phyloP scores from a whole-genome alignment of 345 rosid species.

The Ceriops decandra region DNA sequence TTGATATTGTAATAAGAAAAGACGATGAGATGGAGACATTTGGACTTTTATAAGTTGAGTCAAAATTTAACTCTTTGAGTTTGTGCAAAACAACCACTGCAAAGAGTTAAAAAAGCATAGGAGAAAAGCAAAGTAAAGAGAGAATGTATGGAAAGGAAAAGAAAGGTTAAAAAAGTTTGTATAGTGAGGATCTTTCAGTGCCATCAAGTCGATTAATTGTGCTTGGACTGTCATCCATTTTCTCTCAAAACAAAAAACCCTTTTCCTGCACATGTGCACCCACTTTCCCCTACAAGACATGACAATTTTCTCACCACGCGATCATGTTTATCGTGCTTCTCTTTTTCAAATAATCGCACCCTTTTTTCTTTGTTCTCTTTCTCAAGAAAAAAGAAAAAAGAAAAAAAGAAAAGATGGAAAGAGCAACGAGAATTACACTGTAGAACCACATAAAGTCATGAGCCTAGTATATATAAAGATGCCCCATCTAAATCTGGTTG shows the following conservation, averaged over 20 bases:
- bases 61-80: constrained; percentile 38
- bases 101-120: constrained; percentile 5
- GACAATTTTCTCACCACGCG: constrained; percentile 43
- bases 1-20: background rate
- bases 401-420: constrained; percentile 6
- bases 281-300: constrained; percentile 52
- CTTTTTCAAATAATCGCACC: background rate
- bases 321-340: constrained; percentile 30
- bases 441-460: constrained; percentile 27
- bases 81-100: constrained; percentile 25
- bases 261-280: constrained; percentile 48
- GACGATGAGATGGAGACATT: constrained; percentile 15
- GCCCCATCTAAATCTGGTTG: constrained; percentile 38
- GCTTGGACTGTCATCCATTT: constrained; percentile 69
- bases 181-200: constrained; percentile 42
- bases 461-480: constrained; percentile 28
- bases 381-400: constrained; percentile 26
- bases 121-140: background rate
- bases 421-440: constrained; percentile 36
- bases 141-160: background rate
- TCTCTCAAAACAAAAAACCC: constrained; percentile 31
- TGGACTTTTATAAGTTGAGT: constrained; percentile 32
- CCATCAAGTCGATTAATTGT: constrained; percentile 44
- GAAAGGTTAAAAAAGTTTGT: constrained; percentile 1
- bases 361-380: constrained; percentile 16